A percentile compares a stretch with the other conserved stretches of the same genome.
Conservation (phyloP, 1,139 yeast species). For the Blastobotrys illinoisensis region DNA sequence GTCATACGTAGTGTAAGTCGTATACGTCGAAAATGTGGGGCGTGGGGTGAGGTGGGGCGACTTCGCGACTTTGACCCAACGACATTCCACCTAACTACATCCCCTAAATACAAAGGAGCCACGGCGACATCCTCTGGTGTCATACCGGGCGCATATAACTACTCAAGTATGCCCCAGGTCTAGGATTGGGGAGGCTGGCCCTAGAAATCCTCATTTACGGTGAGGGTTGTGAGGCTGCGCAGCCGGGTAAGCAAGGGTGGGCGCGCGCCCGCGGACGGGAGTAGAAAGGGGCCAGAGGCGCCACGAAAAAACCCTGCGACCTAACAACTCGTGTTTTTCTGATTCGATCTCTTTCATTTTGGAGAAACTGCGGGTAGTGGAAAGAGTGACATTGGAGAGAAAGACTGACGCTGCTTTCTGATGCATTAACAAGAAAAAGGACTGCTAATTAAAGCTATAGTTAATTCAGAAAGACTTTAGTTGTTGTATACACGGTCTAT, state of each 20-base stretch:
- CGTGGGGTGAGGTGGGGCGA: too few species aligned
- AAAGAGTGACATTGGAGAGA: neutral
- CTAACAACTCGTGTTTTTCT: neutral
- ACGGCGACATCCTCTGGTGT: too few species aligned
- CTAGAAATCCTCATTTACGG: too few species aligned
- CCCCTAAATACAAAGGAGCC: too few species aligned
- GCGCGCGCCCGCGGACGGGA: neutral
- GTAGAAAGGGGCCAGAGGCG: neutral
- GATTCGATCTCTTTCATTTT: neutral
- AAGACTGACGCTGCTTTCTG: neutral
- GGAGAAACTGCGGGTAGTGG: neutral
- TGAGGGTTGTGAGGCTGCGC: neutral
- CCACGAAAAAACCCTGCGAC: neutral
- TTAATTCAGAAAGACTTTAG: slow-evolving; percentile 1
- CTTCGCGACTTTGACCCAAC: too few species aligned
- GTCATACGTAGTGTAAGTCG: too few species aligned
- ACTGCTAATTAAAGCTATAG: neutral
- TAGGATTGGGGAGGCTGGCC: too few species aligned
- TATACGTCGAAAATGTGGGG: too few species aligned
- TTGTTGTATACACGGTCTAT: neutral
- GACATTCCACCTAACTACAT: too few species aligned
- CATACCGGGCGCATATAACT: too few species aligned
- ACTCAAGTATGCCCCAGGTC: too few species aligned
- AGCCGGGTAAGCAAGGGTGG: neutral
- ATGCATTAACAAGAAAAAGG: neutral